Evolutionary conservation across 257 asterid genomes (phyloP).

Genomic region (Penstemon newberryi): DNA sequence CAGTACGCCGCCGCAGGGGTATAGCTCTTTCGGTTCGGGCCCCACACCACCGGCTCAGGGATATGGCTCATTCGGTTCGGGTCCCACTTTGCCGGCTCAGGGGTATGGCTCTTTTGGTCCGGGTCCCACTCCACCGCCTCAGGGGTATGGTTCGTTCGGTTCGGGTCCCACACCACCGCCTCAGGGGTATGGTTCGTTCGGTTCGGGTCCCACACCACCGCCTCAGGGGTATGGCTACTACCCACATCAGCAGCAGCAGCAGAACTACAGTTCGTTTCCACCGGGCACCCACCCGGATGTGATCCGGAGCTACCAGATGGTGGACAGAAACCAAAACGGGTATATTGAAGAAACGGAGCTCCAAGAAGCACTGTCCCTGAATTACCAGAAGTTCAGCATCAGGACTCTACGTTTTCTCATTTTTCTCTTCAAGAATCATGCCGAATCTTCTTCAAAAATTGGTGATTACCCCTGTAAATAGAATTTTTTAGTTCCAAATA

Average conservation of each 20-base stretch:
- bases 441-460: slow-evolving; percentile 49
- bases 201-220: slow-evolving; percentile 2
- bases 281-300: slow-evolving; percentile 78
- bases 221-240: slow-evolving; percentile 8
- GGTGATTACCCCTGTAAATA: slow-evolving; percentile 35
- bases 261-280: slow-evolving; percentile 49
- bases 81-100: slow-evolving; percentile 21
- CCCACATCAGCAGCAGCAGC: slow-evolving; percentile 35
- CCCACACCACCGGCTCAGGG: slow-evolving; percentile 41
- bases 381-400: slow-evolving; percentile 56
- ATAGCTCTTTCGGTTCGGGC: slow-evolving; percentile 36
- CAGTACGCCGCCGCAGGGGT: slow-evolving; percentile 14
- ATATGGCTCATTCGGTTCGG: slow-evolving; percentile 2
- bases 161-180: slow-evolving; percentile 35
- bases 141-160: slow-evolving; percentile 30
- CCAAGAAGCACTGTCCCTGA: slow-evolving; percentile 60
- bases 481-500: no score
- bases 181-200: slow-evolving; percentile 36
- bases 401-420: slow-evolving; percentile 73
- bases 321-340: slow-evolving; percentile 72
- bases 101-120: no score
- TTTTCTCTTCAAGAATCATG: slow-evolving; percentile 59
- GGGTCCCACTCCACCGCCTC: slow-evolving; percentile 21
- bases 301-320: slow-evolving; percentile 79
- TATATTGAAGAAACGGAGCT: slow-evolving; percentile 77